Evolutionary conservation across 345 rosid species (phyloP), one percentile per base, ranked within the genome.

Genomic region (Eucalyptus pauciflora): DNA sequence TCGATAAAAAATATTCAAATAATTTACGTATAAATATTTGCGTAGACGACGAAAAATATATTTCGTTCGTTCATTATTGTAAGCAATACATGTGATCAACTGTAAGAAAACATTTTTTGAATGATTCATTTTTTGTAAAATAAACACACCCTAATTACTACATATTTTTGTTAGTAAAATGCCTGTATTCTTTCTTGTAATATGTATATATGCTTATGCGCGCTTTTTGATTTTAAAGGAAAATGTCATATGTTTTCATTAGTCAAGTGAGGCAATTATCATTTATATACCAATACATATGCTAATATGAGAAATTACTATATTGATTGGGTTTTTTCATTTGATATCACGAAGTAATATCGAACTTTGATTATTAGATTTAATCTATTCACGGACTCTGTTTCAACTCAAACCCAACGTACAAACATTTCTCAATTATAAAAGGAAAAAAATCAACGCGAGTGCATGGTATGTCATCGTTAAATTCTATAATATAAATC

Each of bases 21-120:
- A 60, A 60, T 60, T 60, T 60, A 60, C 3, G 1, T 12, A 6
- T 12, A 25, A 60, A 27, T 27, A 12, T 60, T 60, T 9, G 10
- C 3, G 4, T 27, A 62, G 2, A 62, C 1, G 16, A 2, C 1
- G 4, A 62, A 29, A 62, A 62, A 12, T 27, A 11, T 27, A 3
- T 62, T 62, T 29, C 0, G 0, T 29, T 13, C 2, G 1, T 62
- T 62, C 4, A 62, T 62, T 60, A 27, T 13, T 12, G 0, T 27
- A 60, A 60, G 15, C 2, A 13, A 60, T 60, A 60, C 0, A 13
- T 1, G 2, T 1, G 1, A 60, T 27, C 4, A 27, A 5, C 29
- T 62, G 6, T 27, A 62, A 0, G 69, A 60, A 60, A 5, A 13
- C 27, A 1, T 60, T 25, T 60, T 60, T 25, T 1, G 0, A 60